These are phyloP conservation scores for Podaxis sp. DNA, from an alignment of 768 basidiomycete species.

Conservation along the genomic window DNA sequence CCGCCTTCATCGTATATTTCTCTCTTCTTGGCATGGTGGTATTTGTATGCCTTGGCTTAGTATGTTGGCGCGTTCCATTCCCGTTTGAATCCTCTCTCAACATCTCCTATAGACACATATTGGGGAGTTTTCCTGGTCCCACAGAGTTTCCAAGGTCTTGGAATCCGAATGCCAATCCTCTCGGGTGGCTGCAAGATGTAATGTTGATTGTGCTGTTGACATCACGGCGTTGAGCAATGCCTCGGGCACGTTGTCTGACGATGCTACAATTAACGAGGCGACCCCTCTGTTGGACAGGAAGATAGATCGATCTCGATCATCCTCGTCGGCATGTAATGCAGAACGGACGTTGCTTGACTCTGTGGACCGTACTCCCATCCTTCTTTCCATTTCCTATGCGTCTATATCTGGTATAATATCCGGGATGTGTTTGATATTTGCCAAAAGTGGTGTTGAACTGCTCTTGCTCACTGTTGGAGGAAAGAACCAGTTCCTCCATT, in stretches of 20 bases:
- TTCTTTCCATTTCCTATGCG: conserved; percentile 82
- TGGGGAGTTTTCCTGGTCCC: conserved; percentile 60
- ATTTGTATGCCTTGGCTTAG: conserved; percentile 57
- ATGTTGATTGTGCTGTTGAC: conserved; percentile 37
- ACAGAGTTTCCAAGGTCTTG: conserved; percentile 28
- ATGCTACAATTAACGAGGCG: conserved; percentile 21
- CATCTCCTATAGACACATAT: conserved; percentile 61
- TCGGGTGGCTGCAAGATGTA: conserved; percentile 31
- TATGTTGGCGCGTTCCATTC: conserved; percentile 38
- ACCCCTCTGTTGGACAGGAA: conserved; percentile 57
- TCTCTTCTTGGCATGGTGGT: conserved; percentile 65
- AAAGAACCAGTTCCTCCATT: conserved; percentile 79
- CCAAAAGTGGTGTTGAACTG: conserved; percentile 91
- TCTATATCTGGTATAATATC: conserved; percentile 86
- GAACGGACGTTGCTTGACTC: conserved; percentile 21
- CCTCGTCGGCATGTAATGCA: conserved; percentile 16
- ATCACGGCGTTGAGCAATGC: conserved; percentile 38
- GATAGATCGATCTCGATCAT: conserved; percentile 10
- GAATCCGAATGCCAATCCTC: conserved; percentile 27
- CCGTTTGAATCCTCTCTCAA: neutral
- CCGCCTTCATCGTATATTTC: conserved; percentile 81
- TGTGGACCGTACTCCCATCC: conserved; percentile 49
- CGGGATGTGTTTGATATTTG: conserved; percentile 91
- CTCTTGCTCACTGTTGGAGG: conserved; percentile 75
- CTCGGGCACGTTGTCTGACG: neutral